Conservation (phyloP, 192 early-diverging fungal genomes). For the Chytriomyces confervae region DNA sequence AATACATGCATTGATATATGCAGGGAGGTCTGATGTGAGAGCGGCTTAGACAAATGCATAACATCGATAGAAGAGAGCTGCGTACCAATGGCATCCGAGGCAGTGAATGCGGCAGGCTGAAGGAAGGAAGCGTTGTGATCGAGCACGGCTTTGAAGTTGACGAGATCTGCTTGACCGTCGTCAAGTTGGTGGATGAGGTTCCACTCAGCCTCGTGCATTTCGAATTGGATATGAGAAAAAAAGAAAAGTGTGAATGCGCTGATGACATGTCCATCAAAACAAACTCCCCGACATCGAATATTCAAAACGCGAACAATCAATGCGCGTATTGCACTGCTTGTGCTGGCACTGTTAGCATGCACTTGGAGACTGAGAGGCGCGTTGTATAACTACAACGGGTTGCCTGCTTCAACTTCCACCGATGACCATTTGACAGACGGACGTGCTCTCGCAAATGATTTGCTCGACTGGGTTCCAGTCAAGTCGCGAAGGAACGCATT, state of each 20-base stretch:
- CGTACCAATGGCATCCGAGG: not conserved
- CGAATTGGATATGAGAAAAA: not conserved
- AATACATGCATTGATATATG: slow-evolving; percentile 3
- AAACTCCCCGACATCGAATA: too few relatives aligned
- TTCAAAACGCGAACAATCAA: not conserved
- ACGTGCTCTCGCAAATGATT: not conserved
- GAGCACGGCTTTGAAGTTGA: not conserved
- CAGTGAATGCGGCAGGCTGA: not conserved
- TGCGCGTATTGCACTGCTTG: too few relatives aligned
- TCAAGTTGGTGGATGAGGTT: slow-evolving; percentile 1
- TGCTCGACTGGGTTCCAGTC: not conserved
- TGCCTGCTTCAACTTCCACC: not conserved
- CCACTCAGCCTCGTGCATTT: not conserved
- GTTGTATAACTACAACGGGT: not conserved
- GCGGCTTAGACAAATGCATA: not conserved
- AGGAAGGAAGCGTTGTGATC: not conserved
- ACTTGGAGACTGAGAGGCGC: not conserved
- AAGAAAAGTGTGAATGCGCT: not conserved
- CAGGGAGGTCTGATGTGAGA: not conserved
- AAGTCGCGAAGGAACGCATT: not conserved
- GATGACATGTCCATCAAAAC: not conserved
- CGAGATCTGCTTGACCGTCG: not conserved
- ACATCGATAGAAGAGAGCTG: not conserved
- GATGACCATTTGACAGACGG: not conserved
- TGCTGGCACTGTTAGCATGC: not conserved